A percentile compares a stretch with the other conserved stretches of the same genome.
phyloP scores from a whole-genome alignment of 345 rosid species.

The Murraya koenigii region DNA sequence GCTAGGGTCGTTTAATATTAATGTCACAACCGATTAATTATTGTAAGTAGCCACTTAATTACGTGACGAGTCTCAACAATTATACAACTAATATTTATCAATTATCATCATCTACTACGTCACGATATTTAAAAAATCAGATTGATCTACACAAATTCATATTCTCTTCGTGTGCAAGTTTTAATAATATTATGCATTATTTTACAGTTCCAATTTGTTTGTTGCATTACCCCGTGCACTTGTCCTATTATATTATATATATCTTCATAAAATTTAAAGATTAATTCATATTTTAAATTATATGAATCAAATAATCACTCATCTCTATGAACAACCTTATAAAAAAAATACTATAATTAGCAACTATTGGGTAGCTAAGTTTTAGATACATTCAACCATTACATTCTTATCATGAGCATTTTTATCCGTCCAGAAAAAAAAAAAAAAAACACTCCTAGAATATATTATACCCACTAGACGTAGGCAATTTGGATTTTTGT shows the following conservation, averaged over 20 bases:
- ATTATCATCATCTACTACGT: not conserved
- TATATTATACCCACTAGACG: not conserved
- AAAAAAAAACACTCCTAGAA: no score
- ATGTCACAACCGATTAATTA: not conserved
- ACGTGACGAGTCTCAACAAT: not conserved
- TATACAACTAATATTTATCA: not conserved
- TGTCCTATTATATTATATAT: not conserved
- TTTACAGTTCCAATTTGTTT: no score
- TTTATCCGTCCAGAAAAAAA: not conserved
- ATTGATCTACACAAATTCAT: not conserved
- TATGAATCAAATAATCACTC: not conserved
- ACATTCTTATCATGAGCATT: not conserved
- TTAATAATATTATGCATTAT: not conserved
- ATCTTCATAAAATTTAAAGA: not conserved
- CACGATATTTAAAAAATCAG: not conserved
- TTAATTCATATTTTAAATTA: not conserved
- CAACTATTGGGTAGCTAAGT: not conserved
- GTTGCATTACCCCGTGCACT: not conserved
- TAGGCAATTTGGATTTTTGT: not conserved
- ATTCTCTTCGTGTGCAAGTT: slow-evolving; percentile 8
- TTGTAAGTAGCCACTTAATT: not conserved
- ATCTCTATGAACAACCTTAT: not conserved
- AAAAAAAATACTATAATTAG: not conserved
- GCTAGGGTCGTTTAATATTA: not conserved
- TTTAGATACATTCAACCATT: not conserved